Percentiles rank a stretch among this genome's conserved stretches.
Evolutionary conservation across 129 eudicot species (phyloP).

Genomic region (Pittosporum tobira): DNA sequence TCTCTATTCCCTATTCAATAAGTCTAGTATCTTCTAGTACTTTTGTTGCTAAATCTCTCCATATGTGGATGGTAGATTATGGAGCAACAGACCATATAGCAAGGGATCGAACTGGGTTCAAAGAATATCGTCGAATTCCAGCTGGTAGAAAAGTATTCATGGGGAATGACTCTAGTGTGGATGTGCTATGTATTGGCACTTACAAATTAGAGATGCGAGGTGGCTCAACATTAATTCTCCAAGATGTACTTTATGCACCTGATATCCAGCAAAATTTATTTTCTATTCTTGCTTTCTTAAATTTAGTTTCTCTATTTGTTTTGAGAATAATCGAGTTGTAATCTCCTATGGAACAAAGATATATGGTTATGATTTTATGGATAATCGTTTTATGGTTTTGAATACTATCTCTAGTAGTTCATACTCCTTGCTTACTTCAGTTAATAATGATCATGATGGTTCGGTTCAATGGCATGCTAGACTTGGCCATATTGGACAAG

Average conservation of each 20-base stretch:
- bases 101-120: slow-evolving; percentile 3
- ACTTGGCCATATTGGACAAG: slow-evolving; percentile 12
- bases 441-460: background rate
- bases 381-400: too few species aligned
- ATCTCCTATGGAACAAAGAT: background rate
- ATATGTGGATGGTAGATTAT: slow-evolving; percentile 16
- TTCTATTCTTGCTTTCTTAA: background rate
- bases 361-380: background rate
- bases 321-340: background rate
- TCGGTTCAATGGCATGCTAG: too few species aligned
- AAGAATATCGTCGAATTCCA: background rate
- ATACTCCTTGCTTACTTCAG: background rate
- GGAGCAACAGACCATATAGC: slow-evolving; percentile 5
- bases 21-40: too few species aligned
- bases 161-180: background rate
- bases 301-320: too few species aligned
- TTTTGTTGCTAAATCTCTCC: slow-evolving; percentile 3
- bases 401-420: background rate
- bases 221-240: background rate
- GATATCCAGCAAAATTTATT: background rate
- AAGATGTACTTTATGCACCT: slow-evolving; percentile 5
- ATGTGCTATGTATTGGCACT: background rate
- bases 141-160: background rate
- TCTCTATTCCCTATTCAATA: too few species aligned
- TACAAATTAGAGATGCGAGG: background rate